Evolutionary conservation across 2,329 filamentous ascomycete species (phyloP).

Genomic region (Chrysoporthe deuterocubensis): DNA sequence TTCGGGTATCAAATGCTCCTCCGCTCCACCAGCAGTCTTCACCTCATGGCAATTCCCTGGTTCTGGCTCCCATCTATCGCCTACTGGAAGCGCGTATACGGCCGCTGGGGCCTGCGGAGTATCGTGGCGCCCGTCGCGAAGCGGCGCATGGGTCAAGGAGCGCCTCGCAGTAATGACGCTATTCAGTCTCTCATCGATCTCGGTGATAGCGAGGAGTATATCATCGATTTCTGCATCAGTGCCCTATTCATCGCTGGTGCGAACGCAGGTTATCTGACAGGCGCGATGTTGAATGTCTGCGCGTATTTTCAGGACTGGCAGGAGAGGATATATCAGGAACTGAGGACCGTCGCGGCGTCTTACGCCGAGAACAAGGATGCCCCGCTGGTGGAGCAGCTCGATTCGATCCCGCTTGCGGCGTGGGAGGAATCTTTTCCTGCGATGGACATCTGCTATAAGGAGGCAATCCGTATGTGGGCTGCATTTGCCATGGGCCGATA

Average conservation of each 20-base stretch:
- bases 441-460: conserved; percentile 29
- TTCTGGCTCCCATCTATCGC: not conserved
- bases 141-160: not conserved
- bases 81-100: conserved; percentile 5
- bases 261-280: not conserved
- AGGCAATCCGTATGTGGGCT: conserved; percentile 30
- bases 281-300: not conserved
- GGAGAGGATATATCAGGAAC: conserved; percentile 1
- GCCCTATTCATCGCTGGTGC: not conserved
- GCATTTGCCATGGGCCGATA: conserved; percentile 19
- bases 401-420: conserved; percentile 21
- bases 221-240: conserved; percentile 6
- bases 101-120: not conserved
- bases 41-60: not conserved
- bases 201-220: not conserved
- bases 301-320: conserved; percentile 1
- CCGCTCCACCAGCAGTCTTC: not conserved
- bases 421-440: conserved; percentile 29
- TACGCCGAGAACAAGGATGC: conserved; percentile 7
- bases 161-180: not conserved
- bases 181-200: not conserved
- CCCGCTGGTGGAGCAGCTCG: conserved; percentile 26
- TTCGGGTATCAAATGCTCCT: not conserved
- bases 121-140: not conserved
- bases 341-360: not conserved